Evolutionary conservation across 352 stramenopile species (phyloP).

Genomic region (Aphanomyces astaci): DNA sequence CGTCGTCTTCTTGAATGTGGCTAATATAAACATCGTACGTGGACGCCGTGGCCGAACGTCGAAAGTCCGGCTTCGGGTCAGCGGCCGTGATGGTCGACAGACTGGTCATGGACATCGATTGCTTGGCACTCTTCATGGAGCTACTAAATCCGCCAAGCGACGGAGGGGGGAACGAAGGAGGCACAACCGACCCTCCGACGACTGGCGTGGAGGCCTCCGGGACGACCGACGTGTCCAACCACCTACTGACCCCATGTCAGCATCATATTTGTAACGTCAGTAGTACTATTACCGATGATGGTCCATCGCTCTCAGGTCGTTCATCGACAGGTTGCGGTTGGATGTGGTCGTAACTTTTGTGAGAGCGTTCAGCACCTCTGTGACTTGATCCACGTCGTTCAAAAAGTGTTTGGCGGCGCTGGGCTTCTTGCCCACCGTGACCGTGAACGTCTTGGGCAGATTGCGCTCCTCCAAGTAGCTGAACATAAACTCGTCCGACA

Average conservation of each 20-base stretch:
- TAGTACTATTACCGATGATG: too few species aligned
- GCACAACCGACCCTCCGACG: too few species aligned
- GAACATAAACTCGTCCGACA: conserved; percentile 98
- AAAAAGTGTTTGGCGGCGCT: conserved; percentile 96
- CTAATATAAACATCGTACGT: conserved; percentile 85
- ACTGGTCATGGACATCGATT: conserved; percentile 83
- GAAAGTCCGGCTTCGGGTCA: conserved; percentile 25
- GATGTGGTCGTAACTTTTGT: conserved; percentile 77
- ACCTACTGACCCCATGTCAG: too few species aligned
- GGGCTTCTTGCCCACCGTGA: conserved; percentile 98
- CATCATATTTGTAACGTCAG: too few species aligned
- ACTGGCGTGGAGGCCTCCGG: too few species aligned
- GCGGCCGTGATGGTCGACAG: conserved; percentile 43
- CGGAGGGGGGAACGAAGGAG: not conserved
- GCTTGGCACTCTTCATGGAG: conserved; percentile 35
- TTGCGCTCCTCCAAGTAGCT: conserved; percentile 72
- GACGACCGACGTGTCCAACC: not conserved
- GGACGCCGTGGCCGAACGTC: conserved; percentile 46
- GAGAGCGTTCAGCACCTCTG: conserved; percentile 86
- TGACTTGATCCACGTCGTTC: conserved; percentile 95
- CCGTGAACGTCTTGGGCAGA: conserved; percentile 85
- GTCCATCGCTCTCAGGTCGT: conserved; percentile 69
- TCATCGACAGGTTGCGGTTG: conserved; percentile 82
- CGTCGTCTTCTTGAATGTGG: conserved; percentile 76
- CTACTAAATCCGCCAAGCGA: not conserved